Evolutionary conservation across 2,329 filamentous ascomycete species (phyloP).

Genomic region (Macrophomina tecta): DNA sequence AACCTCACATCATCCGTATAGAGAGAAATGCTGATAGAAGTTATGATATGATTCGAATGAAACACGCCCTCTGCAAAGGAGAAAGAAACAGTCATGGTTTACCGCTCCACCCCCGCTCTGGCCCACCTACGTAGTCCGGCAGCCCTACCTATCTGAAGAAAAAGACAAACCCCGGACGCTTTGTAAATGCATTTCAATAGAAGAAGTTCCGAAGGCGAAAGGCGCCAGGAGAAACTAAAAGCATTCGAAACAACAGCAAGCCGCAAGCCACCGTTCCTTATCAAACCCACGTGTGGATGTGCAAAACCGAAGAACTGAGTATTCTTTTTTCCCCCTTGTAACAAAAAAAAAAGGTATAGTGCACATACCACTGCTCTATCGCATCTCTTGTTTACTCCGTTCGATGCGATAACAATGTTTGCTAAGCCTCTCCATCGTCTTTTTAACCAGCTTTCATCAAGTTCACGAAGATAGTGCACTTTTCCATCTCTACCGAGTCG

Average conservation of each 20-base stretch:
- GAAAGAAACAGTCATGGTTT: no score
- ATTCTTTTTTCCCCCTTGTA: not conserved
- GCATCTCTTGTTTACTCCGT: not conserved
- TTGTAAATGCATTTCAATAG: no score
- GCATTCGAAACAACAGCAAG: not conserved
- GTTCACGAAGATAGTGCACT: conserved; percentile 76
- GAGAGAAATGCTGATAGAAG: no score
- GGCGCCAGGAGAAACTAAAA: not conserved
- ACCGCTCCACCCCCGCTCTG: no score
- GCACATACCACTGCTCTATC: not conserved
- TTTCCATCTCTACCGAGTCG: conserved; percentile 76
- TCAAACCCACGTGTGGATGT: not conserved
- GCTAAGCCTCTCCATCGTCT: not conserved
- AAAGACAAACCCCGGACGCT: no score
- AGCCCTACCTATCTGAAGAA: no score
- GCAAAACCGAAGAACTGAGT: not conserved
- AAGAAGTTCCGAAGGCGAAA: no score
- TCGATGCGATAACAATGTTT: not conserved
- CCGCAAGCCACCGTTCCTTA: not conserved
- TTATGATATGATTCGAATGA: no score
- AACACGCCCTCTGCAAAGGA: no score
- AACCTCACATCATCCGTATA: no score
- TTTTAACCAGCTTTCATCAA: conserved; percentile 54
- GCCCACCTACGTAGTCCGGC: no score
- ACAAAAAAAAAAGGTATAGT: no score